phyloP scores from a whole-genome alignment of 768 basidiomycete genomes.

The Thelephora aurantiotincta region DNA sequence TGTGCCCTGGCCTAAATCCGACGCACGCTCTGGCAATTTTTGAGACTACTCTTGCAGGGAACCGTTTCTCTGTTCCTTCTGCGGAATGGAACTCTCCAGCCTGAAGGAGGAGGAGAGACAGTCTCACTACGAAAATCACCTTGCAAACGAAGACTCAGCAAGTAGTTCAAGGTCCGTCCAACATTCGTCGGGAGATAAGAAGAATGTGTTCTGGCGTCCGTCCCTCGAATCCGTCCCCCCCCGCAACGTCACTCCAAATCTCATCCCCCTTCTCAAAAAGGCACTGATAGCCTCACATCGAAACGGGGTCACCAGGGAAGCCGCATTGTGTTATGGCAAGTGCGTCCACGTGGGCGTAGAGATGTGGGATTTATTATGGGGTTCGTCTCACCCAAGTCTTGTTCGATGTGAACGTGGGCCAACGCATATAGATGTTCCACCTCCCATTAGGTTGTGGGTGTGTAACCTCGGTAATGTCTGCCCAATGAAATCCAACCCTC shows the following conservation, averaged over 20 bases:
- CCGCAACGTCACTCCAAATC: slow-evolving; percentile 23
- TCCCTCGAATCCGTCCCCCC: slow-evolving; percentile 7
- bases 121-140: slow-evolving; percentile 44
- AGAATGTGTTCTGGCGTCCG: slow-evolving; percentile 56
- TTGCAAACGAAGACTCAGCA: slow-evolving; percentile 12
- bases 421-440: not conserved
- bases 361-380: slow-evolving; percentile 54
- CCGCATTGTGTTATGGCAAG: slow-evolving; percentile 48
- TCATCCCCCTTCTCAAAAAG: slow-evolving; percentile 49
- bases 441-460: slow-evolving; percentile 12
- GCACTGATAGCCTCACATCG: slow-evolving; percentile 37
- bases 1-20: not conserved
- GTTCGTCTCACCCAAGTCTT: slow-evolving; percentile 12
- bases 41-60: slow-evolving; percentile 2
- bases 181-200: not conserved
- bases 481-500: slow-evolving; percentile 1
- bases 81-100: slow-evolving; percentile 25
- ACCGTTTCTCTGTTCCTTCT: slow-evolving; percentile 34
- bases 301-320: slow-evolving; percentile 35
- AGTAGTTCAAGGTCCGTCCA: not conserved
- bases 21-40: too few relatives aligned
- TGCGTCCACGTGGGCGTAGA: slow-evolving; percentile 47
- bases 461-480: slow-evolving; percentile 2
- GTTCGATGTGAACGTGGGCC: slow-evolving; percentile 39
- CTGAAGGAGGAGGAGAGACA: slow-evolving; percentile 26